Evolutionary conservation across 257 asterid genomes (phyloP).

Genomic region (Fraxinus cuspidata): DNA sequence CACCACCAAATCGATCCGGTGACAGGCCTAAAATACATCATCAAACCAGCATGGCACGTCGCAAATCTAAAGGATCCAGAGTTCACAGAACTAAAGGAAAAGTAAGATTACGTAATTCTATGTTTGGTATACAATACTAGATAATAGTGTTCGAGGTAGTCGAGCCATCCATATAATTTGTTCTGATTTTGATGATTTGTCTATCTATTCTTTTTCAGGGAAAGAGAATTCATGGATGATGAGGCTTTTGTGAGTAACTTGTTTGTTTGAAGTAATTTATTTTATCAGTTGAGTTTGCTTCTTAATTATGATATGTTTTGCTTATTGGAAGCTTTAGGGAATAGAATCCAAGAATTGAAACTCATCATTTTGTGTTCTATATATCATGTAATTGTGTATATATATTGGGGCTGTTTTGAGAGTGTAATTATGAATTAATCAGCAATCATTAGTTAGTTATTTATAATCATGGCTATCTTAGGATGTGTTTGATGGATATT

Average conservation of each 20-base stretch:
- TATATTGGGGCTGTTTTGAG: background rate
- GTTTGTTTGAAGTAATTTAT: background rate
- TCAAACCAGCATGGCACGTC: constrained; percentile 17
- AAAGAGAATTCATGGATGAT: constrained; percentile 33
- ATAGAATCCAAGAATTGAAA: background rate
- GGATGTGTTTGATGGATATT: too few relatives aligned
- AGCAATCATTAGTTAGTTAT: background rate
- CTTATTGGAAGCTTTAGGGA: background rate
- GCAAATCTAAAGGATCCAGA: constrained; percentile 27
- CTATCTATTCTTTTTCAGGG: constrained; percentile 24
- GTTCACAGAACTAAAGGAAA: constrained; percentile 13
- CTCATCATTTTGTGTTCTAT: background rate
- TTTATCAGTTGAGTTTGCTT: background rate
- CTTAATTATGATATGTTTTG: background rate
- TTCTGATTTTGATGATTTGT: background rate
- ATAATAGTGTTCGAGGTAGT: background rate
- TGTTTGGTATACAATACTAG: background rate
- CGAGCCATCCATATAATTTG: background rate
- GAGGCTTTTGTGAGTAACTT: background rate
- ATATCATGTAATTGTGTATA: background rate
- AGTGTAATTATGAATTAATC: background rate
- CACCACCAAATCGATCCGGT: constrained; percentile 43
- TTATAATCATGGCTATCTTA: background rate
- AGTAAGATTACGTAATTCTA: constrained; percentile 23
- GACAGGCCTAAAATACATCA: constrained; percentile 31